Evolutionary conservation across 192 early-diverging fungal species (phyloP), one percentile per base, ranked within the genome.

Genomic region (Dissophora ornata): DNA sequence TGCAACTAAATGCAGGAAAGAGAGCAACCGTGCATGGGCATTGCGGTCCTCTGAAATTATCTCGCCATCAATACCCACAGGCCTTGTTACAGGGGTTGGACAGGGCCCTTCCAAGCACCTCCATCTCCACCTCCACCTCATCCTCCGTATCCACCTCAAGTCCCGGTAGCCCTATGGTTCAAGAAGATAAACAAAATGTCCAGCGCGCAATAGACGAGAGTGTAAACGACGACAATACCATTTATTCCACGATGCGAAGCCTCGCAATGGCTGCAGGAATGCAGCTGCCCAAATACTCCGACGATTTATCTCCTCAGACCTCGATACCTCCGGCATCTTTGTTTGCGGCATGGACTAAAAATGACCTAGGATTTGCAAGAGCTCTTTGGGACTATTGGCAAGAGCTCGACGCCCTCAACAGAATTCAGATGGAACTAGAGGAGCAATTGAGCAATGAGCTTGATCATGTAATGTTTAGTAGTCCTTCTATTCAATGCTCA

Each of bases 371-470:
- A 19, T 45, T 64, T 29, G 51, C 45, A 66, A 49, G 8, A 16
- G 49, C 53, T 56, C 51, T 66, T 29, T 56, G 53, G 53, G 45
- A 66, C 30, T 56, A 66, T 29, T 56, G 63, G 63, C 19, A 52
- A 16, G 53, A 56, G 41, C 42, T 66, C 30, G 44, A 66, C 52
- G 41, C 32, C 4, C 42, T 66, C 32, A 21, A 57, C 21, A 21
- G 44, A 42, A 66, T 66, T 13, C 42, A 66, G 40, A 18, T 34
- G 29, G 41, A 57, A 28, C 44, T 56, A 1, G 63, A 66, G 45
- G 44, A 30, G 29, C 52, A 57, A 38, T 24, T 56, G 32, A 25
- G 28, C 3, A 15, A 55, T 2, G 42, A 47, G 1, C 3, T 36
- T 33, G 33, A 42, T 36, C 42, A 26, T 25, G 18, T n/a, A n/a